Base-by-base conservation (phyloP, 2,329 filamentous ascomycete species). In the Colletotrichum melonis region DNA sequence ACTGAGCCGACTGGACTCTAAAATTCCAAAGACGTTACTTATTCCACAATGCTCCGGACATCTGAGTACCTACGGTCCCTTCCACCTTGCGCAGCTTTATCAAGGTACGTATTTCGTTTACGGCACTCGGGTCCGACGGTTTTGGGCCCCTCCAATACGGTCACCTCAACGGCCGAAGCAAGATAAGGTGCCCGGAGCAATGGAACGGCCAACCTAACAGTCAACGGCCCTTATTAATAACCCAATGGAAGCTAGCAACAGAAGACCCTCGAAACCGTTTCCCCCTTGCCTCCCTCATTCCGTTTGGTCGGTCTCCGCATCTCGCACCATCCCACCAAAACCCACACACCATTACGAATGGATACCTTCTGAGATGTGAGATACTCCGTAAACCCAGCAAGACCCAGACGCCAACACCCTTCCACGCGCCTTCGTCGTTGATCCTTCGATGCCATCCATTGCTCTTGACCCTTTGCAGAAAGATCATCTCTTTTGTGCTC, bases 211-310 rank as follows among this genome's bases (percentile, higher is more conserved):
- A 35, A 35, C 11, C 19, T 19, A 42, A n/a, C 30, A 59, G 57
- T 19, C 28, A 63, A 24, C 42, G 14, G 19, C 42, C 42, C 42
- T 49, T 4, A 22, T n/a, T 22, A 49, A 12, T 49, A 49, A 35
- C 32, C 32, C 32, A 35, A 35, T 35, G 32, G 32, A 35, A 49
- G 42, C 42, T 49, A 49, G 42, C 28, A 28, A 12, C n/a, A n/a
- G 22, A 12, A 49, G 64, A 52, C 64, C 64, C 19, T 52, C 58
- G 63, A 55, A 67, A 55, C 64, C 55, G 42, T 26, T 67, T 32
- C 9, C 30, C 26, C 24, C 28, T 8, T 52, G 5, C 42, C 22
- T 32, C 46, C 32, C 24, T 38, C 64, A 22, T 67, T 30, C 64
- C 30, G 35, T 26, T 38, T n/a, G 26, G 19, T 26, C 42, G 38